Evolutionary conservation across 2,329 filamentous ascomycete species (phyloP).

Genomic region (Verticillium klebahnii): DNA sequence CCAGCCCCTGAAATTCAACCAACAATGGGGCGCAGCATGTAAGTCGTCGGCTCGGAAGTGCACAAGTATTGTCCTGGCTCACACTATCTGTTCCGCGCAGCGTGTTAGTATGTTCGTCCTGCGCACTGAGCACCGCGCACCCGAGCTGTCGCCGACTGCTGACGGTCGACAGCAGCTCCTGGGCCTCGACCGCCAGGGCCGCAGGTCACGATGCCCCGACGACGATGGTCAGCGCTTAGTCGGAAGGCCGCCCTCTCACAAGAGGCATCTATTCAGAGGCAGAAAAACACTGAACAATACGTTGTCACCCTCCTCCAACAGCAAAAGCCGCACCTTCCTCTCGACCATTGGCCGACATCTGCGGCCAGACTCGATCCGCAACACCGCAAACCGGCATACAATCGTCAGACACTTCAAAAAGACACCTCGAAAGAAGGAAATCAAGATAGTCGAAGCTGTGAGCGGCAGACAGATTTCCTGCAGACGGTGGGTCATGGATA

Average conservation of each 20-base stretch:
- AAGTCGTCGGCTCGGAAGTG: not conserved
- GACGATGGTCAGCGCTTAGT: not conserved
- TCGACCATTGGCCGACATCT: not conserved
- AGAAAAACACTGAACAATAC: not conserved
- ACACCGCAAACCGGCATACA: not conserved
- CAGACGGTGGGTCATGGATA: not conserved
- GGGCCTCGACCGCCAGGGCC: not conserved
- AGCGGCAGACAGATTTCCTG: not conserved
- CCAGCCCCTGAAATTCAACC: not conserved
- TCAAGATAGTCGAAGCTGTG: not conserved
- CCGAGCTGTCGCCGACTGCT: not conserved
- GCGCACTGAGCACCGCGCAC: not conserved
- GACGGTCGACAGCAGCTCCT: not conserved
- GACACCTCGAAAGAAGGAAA: not conserved
- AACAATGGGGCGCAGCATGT: not conserved
- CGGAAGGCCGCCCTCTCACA: not conserved
- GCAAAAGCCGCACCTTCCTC: not conserved
- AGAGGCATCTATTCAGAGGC: not conserved
- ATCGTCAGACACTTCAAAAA: not conserved
- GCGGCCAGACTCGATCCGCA: not conserved
- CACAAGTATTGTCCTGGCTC: not conserved
- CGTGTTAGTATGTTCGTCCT: not conserved
- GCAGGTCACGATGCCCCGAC: not conserved
- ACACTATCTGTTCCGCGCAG: not conserved
- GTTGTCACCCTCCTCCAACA: not conserved